A percentile compares a stretch with the other conserved stretches of the same genome.
These are phyloP conservation scores for Aspergillus ostianus DNA, from an alignment of 495 filamentous ascomycete genomes.

Conservation along the genomic window DNA sequence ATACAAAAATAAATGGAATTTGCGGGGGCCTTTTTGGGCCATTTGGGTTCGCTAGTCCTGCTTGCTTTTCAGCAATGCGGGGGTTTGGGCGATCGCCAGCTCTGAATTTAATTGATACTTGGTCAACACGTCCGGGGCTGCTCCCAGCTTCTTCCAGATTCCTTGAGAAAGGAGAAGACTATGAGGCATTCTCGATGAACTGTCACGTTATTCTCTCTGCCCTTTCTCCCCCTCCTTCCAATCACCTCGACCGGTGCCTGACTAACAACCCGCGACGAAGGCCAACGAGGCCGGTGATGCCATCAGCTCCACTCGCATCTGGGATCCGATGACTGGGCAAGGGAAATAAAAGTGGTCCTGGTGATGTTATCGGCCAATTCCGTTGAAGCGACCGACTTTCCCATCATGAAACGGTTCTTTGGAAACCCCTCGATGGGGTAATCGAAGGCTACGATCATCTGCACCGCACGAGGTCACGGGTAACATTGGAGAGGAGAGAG, in stretches of 20 bases:
- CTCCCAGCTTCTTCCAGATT: background rate
- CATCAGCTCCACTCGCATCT: slow-evolving; percentile 24
- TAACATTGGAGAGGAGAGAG: too few relatives aligned
- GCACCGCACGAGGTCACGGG: slow-evolving; percentile 3
- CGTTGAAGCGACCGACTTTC: background rate
- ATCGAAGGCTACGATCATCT: background rate
- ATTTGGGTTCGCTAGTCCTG: slow-evolving; percentile 18
- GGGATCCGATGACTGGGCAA: slow-evolving; percentile 15
- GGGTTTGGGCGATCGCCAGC: slow-evolving; percentile 20
- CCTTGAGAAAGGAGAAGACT: too few relatives aligned
- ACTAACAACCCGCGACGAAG: slow-evolving; percentile 14
- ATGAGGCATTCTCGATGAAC: too few relatives aligned
- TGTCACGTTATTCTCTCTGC: too few relatives aligned
- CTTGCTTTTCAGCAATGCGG: slow-evolving; percentile 21
- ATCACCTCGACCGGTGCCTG: slow-evolving; percentile 16
- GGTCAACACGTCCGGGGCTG: background rate
- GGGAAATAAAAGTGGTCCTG: slow-evolving; percentile 5
- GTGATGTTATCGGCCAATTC: slow-evolving; percentile 9
- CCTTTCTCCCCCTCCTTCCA: background rate
- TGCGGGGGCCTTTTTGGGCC: slow-evolving; percentile 11
- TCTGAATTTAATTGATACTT: background rate
- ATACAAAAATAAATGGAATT: slow-evolving; percentile 4
- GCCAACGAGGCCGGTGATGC: slow-evolving; percentile 13
- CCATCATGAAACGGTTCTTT: slow-evolving; percentile 1
- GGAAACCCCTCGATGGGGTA: background rate